Evolutionary conservation across 768 basidiomycete species (phyloP), one percentile per base, ranked within the genome.

Genomic region (Pleurotus citrinopileatus): DNA sequence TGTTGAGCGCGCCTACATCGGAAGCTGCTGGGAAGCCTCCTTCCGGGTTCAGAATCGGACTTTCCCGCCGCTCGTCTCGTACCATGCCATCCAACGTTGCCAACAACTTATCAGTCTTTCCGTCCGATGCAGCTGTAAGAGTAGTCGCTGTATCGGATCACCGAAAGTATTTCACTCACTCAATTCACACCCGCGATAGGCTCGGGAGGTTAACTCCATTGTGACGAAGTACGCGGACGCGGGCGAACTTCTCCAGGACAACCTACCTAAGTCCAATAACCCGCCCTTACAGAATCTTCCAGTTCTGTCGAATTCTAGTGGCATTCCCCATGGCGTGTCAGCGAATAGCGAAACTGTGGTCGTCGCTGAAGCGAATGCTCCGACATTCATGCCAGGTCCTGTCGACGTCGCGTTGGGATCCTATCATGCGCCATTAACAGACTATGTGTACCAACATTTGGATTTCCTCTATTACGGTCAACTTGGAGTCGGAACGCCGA

Each of bases 401-500:
- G 32, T 62, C 38, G 58, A 58, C 2, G 15, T 43, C 42, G 17
- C 61, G 61, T 17, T 51, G 58, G 60, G 57, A 4, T 58, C 55
- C 26, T 63, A 61, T 3, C 53, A 60, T 17, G 57, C 66, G 54
- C 62, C 60, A 10, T 55, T 70, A 42, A 60, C 22, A 13, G 70
- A 70, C 51, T 42, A 61, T 28, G 48, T 65, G n/a, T 57, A 50
- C n/a, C 60, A 53, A 4, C 55, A 55, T 10, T 12, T 62, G 15
- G 70, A 71, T 47, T 28, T 67, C n/a, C 45, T 70, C 5, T 70
- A 70, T 54, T 68, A 66, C 32, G 67, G 65, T 2, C 52, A 61
- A 19, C 50, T 85, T 43, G 29, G 58, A 4, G 71, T 89, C 48
- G 88, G 87, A 8, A 82, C 82, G 15, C 78, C 79, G 1, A 59